Base-by-base conservation (phyloP, 306 rosid genomes). In the Dryas alaskensis region DNA sequence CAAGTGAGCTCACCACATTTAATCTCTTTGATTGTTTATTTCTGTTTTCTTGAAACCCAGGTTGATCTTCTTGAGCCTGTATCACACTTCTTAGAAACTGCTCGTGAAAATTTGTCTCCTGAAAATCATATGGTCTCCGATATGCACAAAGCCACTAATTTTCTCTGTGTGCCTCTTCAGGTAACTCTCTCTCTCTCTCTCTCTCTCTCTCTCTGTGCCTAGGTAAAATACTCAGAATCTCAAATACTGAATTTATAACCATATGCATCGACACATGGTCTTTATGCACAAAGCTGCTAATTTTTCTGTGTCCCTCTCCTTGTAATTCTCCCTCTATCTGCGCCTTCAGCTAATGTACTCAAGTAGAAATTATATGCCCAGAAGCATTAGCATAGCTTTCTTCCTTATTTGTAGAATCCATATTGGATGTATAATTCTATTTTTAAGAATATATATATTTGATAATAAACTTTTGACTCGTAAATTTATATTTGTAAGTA, bases 31-130 rank as follows among this genome's bases (percentile, higher is more conserved):
- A 65, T 62, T 61, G 58, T 65, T 40, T 69, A 50, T 73, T 47
- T 49, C 73, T 68, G 43, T 47, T 52, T 53, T 73, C 39, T 74
- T 85, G 71, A 65, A 69, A 46, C 74, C 70, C 81, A 94, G 99
- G 99, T 94, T 66, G 99, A 94, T 85, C 97, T 94, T 75, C 92
- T 94, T 54, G 99, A 94, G 76, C 99, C 99, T 65, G 99, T 88
- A 62, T 86, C 99, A 59, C 99, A 94, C 81, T 94, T 94, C 77
- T 78, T 94, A 73, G 92, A 88, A 80, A 59, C 92, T 76, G 99
- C 99, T 44, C 95, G 95, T 25, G 89, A 87, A 83, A 88, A 84
- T 55, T 79, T 89, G 84, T 80, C 81, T 80, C 59, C 81, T 44
- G 98, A 84, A 78, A 74, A 64, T 81, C 79, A 73, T 53, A 76